Evolutionary conservation across 1,139 yeast species (phyloP), one percentile per base, ranked within the genome.

Genomic region (Meyerozyma sp.): DNA sequence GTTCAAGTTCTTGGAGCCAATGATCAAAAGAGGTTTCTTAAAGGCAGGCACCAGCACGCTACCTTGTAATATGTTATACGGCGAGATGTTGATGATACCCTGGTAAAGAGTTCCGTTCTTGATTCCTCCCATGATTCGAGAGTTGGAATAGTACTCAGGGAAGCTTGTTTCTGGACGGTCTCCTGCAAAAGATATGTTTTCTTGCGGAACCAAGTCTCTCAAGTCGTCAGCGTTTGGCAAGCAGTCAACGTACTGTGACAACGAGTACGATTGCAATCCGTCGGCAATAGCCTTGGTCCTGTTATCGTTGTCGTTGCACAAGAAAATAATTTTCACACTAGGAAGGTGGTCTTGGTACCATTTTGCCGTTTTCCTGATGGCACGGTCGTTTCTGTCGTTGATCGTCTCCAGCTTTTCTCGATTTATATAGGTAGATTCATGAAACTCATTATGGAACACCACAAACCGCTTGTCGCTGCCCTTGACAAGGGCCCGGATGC

Each of bases 371-470:
- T 73, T 75, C 61, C 98, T 77, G 43, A 94, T 90, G 14, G 97
- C 91, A 52, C 97, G 71, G 63, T 93, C 98, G 57, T 93, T 93
- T 59, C 94, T 77, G 62, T 93, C 98, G 59, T 93, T 91, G 50
- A 90, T 85, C 11, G 83, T 59, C 62, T 93, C 98, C 41, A 79
- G 78, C 42, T 67, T 75, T 48, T 62, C 68, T 56, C 98, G 79
- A 18, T 70, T 70, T 4, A 83, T 73, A 60, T 74, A 86, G 0
- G 97, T 89, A 10, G 75, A 79, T 50, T 81, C 80, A 52, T 79
- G 79, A 62, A 90, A 94, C 61, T 93, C 98, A 63, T 94, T 94
- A 64, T 94, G 98, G 63, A 87, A 93, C 3, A 93, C 95, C 38
- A 87, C 79, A 58, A 91, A 89, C 49, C 98, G 72, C 62, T 93